Base-by-base conservation (phyloP, 2,329 filamentous ascomycete species). In the Volutella citrinella region DNA sequence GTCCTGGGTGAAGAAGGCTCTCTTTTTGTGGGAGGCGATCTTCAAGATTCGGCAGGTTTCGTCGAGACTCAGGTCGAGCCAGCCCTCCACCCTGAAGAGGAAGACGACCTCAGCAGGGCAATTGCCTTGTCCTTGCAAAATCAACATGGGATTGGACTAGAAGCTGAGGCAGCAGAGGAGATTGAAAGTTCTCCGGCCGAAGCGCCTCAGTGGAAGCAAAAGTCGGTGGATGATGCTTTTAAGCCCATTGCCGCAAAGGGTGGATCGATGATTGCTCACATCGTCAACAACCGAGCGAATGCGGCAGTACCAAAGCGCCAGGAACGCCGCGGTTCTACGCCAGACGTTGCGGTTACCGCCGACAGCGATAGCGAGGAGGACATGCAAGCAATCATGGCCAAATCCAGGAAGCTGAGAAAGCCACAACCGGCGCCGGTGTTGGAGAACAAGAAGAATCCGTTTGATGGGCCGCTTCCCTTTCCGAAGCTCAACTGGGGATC, bases 391-490 rank as follows among this genome's bases (percentile, higher is more conserved):
- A 82, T 87, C 1, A 61, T 96, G 30, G 80, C 82, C 9, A 83
- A 82, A 43, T 84, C 86, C 14, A 80, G 83, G 38, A 77, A 74
- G 46, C 52, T 72, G 38, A 77, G 79, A 54, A 72, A 71, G 24
- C 45, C 57, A 4, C 55, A 59, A 25, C 57, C 59, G 13, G 65
- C 60, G 25, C 58, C 59, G 3, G 52, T 65, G 4, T 52, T 61
- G n/a, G 58, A 72, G 9, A 80, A 77, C 30, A 68, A 74, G 21
- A 78, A 76, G 45, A 78, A 80, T 48, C 70, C 78, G 0, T 79
- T 95, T 53, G 78, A 78, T 45, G 91, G 91, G 0, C 88, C 90
- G 0, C 62, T 98, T 6, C 93, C 93, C 0, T 98, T 98, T 53
- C 89, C 95, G 49, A 91, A 88, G 54, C 71, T 95, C 3, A 80